Base-by-base conservation (phyloP, 208 protist species). In the Strigomonas galati region DNA sequence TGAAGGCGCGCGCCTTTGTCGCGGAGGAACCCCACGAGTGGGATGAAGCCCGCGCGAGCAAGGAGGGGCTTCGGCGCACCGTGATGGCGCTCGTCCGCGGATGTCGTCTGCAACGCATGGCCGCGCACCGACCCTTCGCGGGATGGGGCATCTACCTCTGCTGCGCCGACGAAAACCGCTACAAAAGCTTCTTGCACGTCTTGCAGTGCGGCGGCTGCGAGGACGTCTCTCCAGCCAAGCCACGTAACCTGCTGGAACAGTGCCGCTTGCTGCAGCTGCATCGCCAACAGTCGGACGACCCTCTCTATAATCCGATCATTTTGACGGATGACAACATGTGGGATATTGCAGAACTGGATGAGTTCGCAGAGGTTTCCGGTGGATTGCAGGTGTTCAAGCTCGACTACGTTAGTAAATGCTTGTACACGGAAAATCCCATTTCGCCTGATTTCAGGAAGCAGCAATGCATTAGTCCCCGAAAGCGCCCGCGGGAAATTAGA, bases 341-440 rank as follows among this genome's bases (percentile, higher is more conserved):
- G 76, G 70, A 55, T 1, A 27, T 65, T 49, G 37, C 24, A 28
- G 75, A 85, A 64, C 54, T 92, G 48, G 74, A 82, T 32, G 35
- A 66, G 19, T 62, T 85, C 15, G 49, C 70, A 15, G 32, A 55
- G 37, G n/a, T 48, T n/a, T 40, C 60, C 7, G 19, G 21, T 24
- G 26, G 26, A 30, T 21, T 63, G 14, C 65, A 48, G 28, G 78
- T 92, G 19, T 55, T 85, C 12, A 74, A 72, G 17, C 51, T 92
- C 24, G 82, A 93, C 26, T 93, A 89, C 60, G 28, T 93, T 37
- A 77, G 86, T 9, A 78, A 90, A 48, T 86, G 61, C 56, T 57
- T 93, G 51, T 90, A 77, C 69, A 43, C 71, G 10, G 48, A 73
- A 54, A 62, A 62, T 24, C 72, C 80, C 15, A 53, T 68, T 3